These are phyloP conservation scores for Nakazawaea ernobii DNA, from an alignment of 805 yeast genomes.

Conservation along the genomic window DNA sequence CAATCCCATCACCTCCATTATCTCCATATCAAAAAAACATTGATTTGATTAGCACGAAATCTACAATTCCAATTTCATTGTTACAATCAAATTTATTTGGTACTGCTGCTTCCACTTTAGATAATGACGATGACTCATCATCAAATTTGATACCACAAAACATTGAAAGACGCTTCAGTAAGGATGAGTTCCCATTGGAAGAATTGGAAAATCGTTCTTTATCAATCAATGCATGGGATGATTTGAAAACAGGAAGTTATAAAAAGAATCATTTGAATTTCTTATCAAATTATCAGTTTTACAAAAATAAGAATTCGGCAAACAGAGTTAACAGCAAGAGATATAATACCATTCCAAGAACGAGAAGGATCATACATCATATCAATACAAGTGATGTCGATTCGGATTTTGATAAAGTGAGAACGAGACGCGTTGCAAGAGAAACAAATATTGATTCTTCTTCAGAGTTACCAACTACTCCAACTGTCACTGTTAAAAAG, in stretches of 20 bases:
- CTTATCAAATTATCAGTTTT: constrained; percentile 42
- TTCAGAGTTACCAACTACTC: constrained; percentile 11
- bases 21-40: constrained; percentile 28
- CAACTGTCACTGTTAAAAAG: constrained; percentile 26
- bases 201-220: constrained; percentile 39
- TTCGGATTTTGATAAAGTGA: constrained; percentile 42
- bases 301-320: constrained; percentile 10
- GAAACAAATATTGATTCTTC: constrained; percentile 25
- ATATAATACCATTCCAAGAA: constrained; percentile 23
- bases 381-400: constrained; percentile 27
- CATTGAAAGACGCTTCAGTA: background rate
- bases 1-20: constrained; percentile 33
- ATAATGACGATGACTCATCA: constrained; percentile 9
- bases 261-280: constrained; percentile 46
- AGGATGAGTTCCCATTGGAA: constrained; percentile 40
- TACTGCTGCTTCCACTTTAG: background rate
- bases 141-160: background rate
- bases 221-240: constrained; percentile 47
- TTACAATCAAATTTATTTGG: constrained; percentile 9
- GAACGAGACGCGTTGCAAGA: constrained; percentile 53
- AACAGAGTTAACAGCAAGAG: constrained; percentile 12
- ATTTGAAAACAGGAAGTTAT: constrained; percentile 35
- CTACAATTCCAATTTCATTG: constrained; percentile 18
- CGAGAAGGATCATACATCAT: constrained; percentile 19
- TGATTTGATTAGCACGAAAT: constrained; percentile 22